Evolutionary conservation across 2,329 filamentous ascomycete species (phyloP).

Genomic region (Drechslerella coelobrocha): DNA sequence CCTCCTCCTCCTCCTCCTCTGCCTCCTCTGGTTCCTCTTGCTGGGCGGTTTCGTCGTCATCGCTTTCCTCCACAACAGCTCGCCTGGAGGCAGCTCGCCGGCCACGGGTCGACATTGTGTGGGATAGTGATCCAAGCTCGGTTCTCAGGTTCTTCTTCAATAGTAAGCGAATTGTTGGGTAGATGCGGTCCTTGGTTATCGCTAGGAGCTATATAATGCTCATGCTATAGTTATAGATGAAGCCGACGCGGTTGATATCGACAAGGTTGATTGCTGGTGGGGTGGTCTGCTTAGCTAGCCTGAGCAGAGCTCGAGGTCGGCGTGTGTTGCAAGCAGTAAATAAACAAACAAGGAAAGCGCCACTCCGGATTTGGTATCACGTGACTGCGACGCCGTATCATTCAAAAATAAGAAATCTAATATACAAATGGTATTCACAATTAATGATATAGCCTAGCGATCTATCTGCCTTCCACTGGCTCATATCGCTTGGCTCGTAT

Average conservation of each 20-base stretch:
- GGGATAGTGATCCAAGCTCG: too few species aligned
- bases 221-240: too few species aligned
- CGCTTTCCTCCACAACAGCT: constrained; percentile 31
- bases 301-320: constrained; percentile 17
- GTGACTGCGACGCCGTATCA: too few species aligned
- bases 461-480: too few species aligned
- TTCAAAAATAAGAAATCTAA: too few species aligned
- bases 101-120: constrained; percentile 37
- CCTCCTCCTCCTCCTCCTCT: constrained; percentile 26
- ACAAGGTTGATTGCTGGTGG: constrained; percentile 6
- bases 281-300: constrained; percentile 34
- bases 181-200: too few species aligned
- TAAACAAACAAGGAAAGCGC: constrained; percentile 22
- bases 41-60: constrained; percentile 32
- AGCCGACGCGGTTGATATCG: background rate
- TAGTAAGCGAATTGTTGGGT: constrained; percentile 1
- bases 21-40: constrained; percentile 34
- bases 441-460: too few species aligned
- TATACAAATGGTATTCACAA: too few species aligned
- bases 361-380: constrained; percentile 8
- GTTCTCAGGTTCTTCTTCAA: too few species aligned
- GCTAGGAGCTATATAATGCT: too few species aligned
- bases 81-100: constrained; percentile 33
- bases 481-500: too few species aligned
- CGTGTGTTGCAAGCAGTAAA: constrained; percentile 44